Conservation (phyloP, 208 protist species). For the Trypanosomatidae sp. region DNA sequence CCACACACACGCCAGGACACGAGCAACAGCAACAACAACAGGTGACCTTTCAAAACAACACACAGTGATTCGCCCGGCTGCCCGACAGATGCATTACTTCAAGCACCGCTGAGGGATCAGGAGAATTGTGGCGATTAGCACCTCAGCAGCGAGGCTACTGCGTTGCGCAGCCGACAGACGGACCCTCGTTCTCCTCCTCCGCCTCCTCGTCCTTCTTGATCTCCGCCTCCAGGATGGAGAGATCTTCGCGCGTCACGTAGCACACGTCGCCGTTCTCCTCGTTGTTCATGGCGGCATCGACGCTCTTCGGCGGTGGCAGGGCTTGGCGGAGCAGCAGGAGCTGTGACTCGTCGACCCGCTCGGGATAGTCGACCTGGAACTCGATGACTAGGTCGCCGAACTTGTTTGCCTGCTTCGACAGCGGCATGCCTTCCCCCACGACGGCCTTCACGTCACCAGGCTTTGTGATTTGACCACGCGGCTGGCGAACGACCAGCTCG, state of each 20-base stretch:
- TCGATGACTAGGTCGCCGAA: constrained; percentile 75
- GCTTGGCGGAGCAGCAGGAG: constrained; percentile 39
- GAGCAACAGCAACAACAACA: too few relatives aligned
- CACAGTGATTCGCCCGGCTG: too few relatives aligned
- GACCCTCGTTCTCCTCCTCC: constrained; percentile 45
- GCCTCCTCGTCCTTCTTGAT: constrained; percentile 60
- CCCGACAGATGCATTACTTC: too few relatives aligned
- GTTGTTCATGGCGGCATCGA: constrained; percentile 21
- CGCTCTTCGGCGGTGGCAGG: constrained; percentile 47
- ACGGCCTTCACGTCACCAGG: constrained; percentile 68
- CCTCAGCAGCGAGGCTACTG: constrained; percentile 28
- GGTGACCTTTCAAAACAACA: too few relatives aligned
- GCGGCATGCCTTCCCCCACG: constrained; percentile 78
- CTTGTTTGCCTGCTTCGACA: constrained; percentile 27
- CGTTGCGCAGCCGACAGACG: constrained; percentile 33
- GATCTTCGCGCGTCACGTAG: constrained; percentile 52
- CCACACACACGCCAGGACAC: too few relatives aligned
- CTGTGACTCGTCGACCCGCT: constrained; percentile 38
- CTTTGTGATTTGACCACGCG: constrained; percentile 63
- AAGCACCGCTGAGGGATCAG: too few relatives aligned
- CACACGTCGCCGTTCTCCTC: constrained; percentile 39
- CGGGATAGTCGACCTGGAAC: constrained; percentile 67
- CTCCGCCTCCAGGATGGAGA: constrained; percentile 29
- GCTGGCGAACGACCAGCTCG: constrained; percentile 78
- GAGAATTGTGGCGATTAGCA: too few relatives aligned